phyloP scores from a whole-genome alignment of 257 asterid genomes.

The Plantago elongata region DNA sequence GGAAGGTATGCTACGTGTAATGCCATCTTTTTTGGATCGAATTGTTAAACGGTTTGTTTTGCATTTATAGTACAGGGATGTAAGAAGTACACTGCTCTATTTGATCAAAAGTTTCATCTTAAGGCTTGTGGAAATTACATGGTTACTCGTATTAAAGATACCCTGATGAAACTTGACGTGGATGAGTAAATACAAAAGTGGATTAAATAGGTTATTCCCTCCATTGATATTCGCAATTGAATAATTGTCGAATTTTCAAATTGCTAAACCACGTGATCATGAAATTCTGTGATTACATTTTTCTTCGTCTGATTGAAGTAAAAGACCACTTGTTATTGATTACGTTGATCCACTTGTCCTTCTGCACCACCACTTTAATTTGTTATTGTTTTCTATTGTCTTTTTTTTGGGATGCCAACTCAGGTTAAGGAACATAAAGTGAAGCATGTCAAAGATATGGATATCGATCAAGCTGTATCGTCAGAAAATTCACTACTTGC shows the following conservation, averaged over 20 bases:
- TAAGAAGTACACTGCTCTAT: neutral
- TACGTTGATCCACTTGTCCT: neutral
- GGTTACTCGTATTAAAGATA: no score
- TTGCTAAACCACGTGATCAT: no score
- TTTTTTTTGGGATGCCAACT: slow-evolving; percentile 30
- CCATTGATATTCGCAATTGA: no score
- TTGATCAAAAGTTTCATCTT: neutral
- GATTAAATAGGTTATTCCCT: no score
- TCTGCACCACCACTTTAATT: neutral
- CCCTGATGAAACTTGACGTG: no score
- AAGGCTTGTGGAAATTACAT: no score
- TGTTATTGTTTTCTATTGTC: slow-evolving; percentile 8
- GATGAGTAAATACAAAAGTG: no score
- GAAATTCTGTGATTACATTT: neutral
- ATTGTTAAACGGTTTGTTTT: neutral
- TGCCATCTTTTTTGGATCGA: neutral
- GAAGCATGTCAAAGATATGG: slow-evolving; percentile 51
- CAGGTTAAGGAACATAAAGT: slow-evolving; percentile 73
- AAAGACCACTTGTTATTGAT: neutral
- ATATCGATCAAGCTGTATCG: slow-evolving; percentile 33
- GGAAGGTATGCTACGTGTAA: slow-evolving; percentile 57
- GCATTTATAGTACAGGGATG: slow-evolving; percentile 4
- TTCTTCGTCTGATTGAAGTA: neutral
- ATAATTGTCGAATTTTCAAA: no score
- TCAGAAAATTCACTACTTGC: slow-evolving; percentile 74